Evolutionary conservation across 1,139 yeast species (phyloP), one percentile per base, ranked within the genome.

Genomic region (Suhomyces bolitotheri): DNA sequence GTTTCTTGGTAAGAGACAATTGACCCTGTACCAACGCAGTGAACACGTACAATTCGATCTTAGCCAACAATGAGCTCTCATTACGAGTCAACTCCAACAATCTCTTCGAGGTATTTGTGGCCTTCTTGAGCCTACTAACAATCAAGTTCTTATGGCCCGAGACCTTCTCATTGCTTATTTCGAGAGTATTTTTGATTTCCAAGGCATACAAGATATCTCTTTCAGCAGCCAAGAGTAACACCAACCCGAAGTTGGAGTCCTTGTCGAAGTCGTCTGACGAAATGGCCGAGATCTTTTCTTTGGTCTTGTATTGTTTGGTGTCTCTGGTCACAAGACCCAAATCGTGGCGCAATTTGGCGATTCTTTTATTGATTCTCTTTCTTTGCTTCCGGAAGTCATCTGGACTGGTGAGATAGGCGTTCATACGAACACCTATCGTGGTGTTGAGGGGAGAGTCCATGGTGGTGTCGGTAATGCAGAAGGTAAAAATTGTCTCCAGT

Each of bases 201-300:
- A 78, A 70, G 1, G 90, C 84, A 49, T 75, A 78, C 24, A 87
- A 68, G 55, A 81, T 64, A 45, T 83, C 82, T 49, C 92, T 71
- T 56, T 87, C 95, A 1, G 83, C 79, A 8, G 73, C 68, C 41
- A 73, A 62, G 21, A 84, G 64, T 16, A 75, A 56, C 14, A 84
- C 57, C 25, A 58, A 47, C 10, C 79, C 86, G 50, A 59, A 74
- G 36, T 64, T 58, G 8, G 60, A 45, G 49, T 81, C 73, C n/a
- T 52, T 41, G 3, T 56, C 59, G 48, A 78, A 77, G 40, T 78
- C 73, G n/a, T 65, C 75, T 0, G 57, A 39, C 3, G 68, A 50
- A 26, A 81, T 68, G 17, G 62, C 56, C 26, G 71, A 57, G 5
- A 62, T 57, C 50, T 72, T 66, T 40, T 71, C 70, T 39, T 76